Evolutionary conservation across 257 asterid species (phyloP).

Genomic region (Paraleonurus japonicus): DNA sequence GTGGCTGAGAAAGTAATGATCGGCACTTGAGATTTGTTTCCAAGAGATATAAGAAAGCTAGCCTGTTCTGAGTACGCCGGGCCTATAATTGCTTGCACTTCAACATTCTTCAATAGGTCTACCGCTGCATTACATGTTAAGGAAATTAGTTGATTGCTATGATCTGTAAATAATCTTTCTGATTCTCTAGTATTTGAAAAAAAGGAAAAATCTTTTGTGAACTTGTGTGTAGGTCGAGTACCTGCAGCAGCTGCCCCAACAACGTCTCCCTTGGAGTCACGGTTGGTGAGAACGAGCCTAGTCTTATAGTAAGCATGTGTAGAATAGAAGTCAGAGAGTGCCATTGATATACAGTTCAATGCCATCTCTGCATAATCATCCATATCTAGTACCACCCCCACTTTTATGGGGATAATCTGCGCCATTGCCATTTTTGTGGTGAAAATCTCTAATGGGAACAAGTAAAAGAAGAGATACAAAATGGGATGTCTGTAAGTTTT

Average conservation of each 20-base stretch:
- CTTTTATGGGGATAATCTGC: slow-evolving; percentile 22
- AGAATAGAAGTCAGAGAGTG: slow-evolving; percentile 43
- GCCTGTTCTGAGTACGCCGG: slow-evolving; percentile 23
- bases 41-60: slow-evolving; percentile 23
- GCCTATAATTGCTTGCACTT: slow-evolving; percentile 30
- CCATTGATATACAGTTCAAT: slow-evolving; percentile 41
- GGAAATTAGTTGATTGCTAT: background rate
- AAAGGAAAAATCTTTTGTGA: background rate
- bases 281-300: slow-evolving; percentile 25
- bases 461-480: background rate
- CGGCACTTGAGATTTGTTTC: slow-evolving; percentile 28
- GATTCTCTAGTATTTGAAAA: background rate
- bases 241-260: slow-evolving; percentile 49
- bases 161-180: background rate
- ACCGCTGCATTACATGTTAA: slow-evolving; percentile 16
- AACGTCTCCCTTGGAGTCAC: slow-evolving; percentile 33
- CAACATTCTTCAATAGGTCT: slow-evolving; percentile 23
- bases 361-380: slow-evolving; percentile 32
- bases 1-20: slow-evolving; percentile 24
- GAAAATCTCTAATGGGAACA: background rate
- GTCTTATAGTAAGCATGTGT: slow-evolving; percentile 29
- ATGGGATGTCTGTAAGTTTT: background rate
- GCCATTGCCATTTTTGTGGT: background rate
- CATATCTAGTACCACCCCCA: slow-evolving; percentile 49
- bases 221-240: background rate